Evolutionary conservation across 192 early-diverging fungal species (phyloP).

Genomic region (Kickxella alabastrina): DNA sequence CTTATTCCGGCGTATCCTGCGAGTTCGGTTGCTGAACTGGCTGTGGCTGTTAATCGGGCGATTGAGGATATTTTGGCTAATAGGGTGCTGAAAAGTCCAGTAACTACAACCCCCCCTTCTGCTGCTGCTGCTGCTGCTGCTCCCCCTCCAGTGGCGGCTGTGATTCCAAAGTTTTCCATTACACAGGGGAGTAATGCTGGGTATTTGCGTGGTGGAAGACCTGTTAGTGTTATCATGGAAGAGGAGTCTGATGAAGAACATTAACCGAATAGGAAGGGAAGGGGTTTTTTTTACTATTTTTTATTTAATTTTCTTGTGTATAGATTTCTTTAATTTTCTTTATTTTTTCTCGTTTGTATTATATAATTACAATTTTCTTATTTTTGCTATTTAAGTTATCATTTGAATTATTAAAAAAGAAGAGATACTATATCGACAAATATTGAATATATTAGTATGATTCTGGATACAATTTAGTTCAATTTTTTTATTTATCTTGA

Average conservation of each 20-base stretch:
- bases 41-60: conserved; percentile 28
- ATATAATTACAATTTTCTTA: not conserved
- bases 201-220: conserved; percentile 19
- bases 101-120: too few relatives aligned
- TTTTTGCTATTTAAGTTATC: not conserved
- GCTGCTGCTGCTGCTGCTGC: too few relatives aligned
- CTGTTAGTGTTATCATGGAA: conserved; percentile 39
- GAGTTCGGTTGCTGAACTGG: conserved; percentile 34
- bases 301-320: not conserved
- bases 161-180: conserved; percentile 7
- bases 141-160: not conserved
- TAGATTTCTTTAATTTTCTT: not conserved
- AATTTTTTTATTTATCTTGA: too few relatives aligned
- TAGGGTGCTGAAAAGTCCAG: too few relatives aligned
- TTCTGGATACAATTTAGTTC: too few relatives aligned
- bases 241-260: conserved; percentile 40
- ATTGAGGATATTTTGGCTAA: conserved; percentile 20
- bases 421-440: not conserved
- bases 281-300: not conserved
- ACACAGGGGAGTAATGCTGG: conserved; percentile 9
- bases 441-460: not conserved
- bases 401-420: not conserved
- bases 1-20: conserved; percentile 29
- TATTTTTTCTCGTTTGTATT: not conserved
- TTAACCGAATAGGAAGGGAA: not conserved